A percentile compares a stretch with the other conserved stretches of the same genome.
These are phyloP conservation scores for Ochromonas danica DNA, from an alignment of 108 stramenopile species.

Conservation along the genomic window DNA sequence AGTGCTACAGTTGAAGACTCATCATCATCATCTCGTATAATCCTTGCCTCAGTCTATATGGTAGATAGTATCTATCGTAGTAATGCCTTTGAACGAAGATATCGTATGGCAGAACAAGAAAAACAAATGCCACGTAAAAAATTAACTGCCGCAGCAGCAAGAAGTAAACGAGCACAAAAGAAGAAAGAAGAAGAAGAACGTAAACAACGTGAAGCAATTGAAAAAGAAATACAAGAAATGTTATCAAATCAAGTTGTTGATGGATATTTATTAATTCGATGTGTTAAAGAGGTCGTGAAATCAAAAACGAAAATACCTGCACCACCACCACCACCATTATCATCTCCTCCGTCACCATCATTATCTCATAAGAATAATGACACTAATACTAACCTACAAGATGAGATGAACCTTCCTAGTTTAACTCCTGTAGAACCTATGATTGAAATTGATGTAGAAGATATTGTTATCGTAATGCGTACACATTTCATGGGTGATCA, in stretches of 20 bases:
- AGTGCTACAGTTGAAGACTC: slow-evolving; percentile 15
- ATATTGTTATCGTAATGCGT: no score
- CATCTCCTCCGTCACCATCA: no score
- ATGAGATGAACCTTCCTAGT: no score
- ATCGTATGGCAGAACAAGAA: background rate
- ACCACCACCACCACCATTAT: no score
- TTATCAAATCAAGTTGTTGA: background rate
- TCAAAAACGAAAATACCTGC: no score
- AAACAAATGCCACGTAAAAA: background rate
- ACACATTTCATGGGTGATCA: no score
- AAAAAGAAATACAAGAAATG: background rate
- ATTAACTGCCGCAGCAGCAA: background rate
- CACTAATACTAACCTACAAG: no score
- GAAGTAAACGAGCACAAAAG: background rate
- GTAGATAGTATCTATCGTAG: slow-evolving; percentile 28
- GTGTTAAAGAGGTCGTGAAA: background rate
- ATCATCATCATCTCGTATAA: slow-evolving; percentile 17
- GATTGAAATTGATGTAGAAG: no score
- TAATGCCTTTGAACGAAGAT: slow-evolving; percentile 21
- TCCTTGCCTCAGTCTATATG: slow-evolving; percentile 18
- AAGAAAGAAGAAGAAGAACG: slow-evolving; percentile 18
- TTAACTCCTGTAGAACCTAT: no score
- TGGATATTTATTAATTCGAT: background rate
- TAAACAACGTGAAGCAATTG: background rate
- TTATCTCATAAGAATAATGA: no score